Percentiles rank a stretch among this genome's conserved stretches.
Conservation (phyloP, 1,284 basidiomycete species). For the Cerrena zonata region DNA sequence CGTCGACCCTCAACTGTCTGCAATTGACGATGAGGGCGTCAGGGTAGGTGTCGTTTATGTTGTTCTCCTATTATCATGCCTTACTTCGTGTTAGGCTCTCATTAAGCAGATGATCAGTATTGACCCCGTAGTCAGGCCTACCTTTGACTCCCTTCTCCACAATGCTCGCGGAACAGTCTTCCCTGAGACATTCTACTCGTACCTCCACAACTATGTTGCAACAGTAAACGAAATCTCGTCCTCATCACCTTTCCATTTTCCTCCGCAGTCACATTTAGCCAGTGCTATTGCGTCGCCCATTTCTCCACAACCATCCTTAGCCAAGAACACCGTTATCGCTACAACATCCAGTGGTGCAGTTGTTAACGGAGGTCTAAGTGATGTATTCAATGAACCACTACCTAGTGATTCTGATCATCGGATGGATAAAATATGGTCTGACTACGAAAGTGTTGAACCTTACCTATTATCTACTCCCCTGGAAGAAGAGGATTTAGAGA, state of each 20-base stretch:
- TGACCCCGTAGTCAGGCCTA: constrained; percentile 71
- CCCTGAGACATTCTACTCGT: constrained; percentile 90
- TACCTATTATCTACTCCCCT: constrained; percentile 50
- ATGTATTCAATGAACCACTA: constrained; percentile 36
- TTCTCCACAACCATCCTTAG: constrained; percentile 13
- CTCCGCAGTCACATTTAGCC: constrained; percentile 27
- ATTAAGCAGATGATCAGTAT: constrained; percentile 88
- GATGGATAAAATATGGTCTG: constrained; percentile 73
- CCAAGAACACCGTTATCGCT: constrained; percentile 21
- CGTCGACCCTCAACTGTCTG: constrained; percentile 67
- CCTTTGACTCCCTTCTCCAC: constrained; percentile 80
- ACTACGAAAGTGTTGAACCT: constrained; percentile 73
- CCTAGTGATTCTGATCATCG: constrained; percentile 75
- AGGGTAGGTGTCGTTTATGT: constrained; percentile 49
- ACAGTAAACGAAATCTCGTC: constrained; percentile 69
- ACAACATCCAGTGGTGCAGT: constrained; percentile 11
- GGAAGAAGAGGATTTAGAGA: constrained; percentile 27
- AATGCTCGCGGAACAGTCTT: constrained; percentile 77
- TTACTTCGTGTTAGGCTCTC: constrained; percentile 53
- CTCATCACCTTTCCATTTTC: constrained; percentile 37
- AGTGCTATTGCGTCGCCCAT: constrained; percentile 21
- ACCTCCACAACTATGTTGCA: constrained; percentile 84
- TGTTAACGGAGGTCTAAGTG: constrained; percentile 13
- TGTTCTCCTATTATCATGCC: neutral
- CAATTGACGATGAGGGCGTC: constrained; percentile 78